phyloP scores from a whole-genome alignment of 2,329 filamentous ascomycete genomes.

The Escovopsis sp. region DNA sequence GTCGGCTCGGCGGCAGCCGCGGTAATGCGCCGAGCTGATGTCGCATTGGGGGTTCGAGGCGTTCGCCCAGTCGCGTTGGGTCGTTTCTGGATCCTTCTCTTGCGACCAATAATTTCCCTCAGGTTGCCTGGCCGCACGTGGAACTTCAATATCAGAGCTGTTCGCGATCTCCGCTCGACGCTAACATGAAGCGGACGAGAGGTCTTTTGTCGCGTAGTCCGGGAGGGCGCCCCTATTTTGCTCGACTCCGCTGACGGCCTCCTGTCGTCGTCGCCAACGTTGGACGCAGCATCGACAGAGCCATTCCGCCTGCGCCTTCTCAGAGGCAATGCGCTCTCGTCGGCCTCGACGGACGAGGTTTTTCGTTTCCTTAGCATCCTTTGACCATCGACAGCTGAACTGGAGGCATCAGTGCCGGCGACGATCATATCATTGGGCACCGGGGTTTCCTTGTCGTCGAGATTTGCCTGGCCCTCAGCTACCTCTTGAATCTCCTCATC shows the following conservation, averaged over 20 bases:
- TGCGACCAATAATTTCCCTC: slow-evolving; percentile 22
- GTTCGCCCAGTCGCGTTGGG: slow-evolving; percentile 11
- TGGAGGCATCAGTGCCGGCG: slow-evolving; percentile 39
- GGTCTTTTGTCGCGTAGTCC: slow-evolving; percentile 43
- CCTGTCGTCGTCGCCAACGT: slow-evolving; percentile 21
- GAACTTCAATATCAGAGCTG: slow-evolving; percentile 21
- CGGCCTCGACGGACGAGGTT: slow-evolving; percentile 53
- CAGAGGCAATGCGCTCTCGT: slow-evolving; percentile 37
- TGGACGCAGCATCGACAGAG: slow-evolving; percentile 26
- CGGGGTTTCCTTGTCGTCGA: slow-evolving; percentile 34
- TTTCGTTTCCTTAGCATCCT: slow-evolving; percentile 74
- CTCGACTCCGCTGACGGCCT: slow-evolving; percentile 14
- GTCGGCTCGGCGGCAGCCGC: slow-evolving; percentile 3
- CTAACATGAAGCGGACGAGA: slow-evolving; percentile 26
- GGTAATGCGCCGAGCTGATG: slow-evolving; percentile 10
- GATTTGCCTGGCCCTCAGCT: slow-evolving; percentile 45
- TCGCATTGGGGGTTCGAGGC: slow-evolving; percentile 12
- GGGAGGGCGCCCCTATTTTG: slow-evolving; percentile 25
- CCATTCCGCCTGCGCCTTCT: slow-evolving; percentile 40
- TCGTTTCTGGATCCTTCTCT: slow-evolving; percentile 19
- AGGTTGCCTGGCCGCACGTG: slow-evolving; percentile 23
- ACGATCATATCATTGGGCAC: slow-evolving; percentile 61
- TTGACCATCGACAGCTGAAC: slow-evolving; percentile 51
- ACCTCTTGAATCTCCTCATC: slow-evolving; percentile 39
- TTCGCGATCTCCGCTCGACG: slow-evolving; percentile 23